Evolutionary conservation across 2,329 filamentous ascomycete species (phyloP).

Genomic region (Colletotrichum godetiae): DNA sequence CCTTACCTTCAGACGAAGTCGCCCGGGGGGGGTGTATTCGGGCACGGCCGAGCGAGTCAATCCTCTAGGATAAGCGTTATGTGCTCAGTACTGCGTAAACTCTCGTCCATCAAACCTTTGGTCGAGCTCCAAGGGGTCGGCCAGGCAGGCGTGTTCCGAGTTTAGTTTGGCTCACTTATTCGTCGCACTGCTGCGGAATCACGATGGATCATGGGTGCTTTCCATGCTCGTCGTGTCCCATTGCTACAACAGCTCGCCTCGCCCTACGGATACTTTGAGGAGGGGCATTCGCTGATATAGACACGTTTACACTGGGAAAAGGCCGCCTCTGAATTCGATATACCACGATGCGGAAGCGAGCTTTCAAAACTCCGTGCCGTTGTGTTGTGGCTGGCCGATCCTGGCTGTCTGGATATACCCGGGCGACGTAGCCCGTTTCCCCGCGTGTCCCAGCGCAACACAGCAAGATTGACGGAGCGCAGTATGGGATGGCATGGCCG

Average conservation of each 20-base stretch:
- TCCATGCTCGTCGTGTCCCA: neutral
- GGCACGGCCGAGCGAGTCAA: neutral
- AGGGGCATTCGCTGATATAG: neutral
- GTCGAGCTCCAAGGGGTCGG: neutral
- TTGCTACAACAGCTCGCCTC: neutral
- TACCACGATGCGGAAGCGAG: neutral
- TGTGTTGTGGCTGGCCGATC: neutral
- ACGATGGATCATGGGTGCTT: neutral
- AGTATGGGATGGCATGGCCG: slow-evolving; percentile 14
- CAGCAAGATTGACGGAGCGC: neutral
- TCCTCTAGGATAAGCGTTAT: neutral
- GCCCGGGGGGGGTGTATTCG: neutral
- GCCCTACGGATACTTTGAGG: neutral
- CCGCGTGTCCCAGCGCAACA: neutral
- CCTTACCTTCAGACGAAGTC: neutral
- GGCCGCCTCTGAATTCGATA: neutral
- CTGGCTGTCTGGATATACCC: neutral
- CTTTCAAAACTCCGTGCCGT: neutral
- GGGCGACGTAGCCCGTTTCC: neutral
- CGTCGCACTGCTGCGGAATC: neutral
- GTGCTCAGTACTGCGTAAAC: neutral
- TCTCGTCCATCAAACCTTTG: neutral
- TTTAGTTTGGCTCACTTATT: neutral
- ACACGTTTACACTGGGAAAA: neutral
- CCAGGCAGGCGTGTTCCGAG: neutral